Percentiles rank a stretch among this genome's conserved stretches.
Evolutionary conservation across 1,284 basidiomycete species (phyloP).

Genomic region (Schizophyllum commune): DNA sequence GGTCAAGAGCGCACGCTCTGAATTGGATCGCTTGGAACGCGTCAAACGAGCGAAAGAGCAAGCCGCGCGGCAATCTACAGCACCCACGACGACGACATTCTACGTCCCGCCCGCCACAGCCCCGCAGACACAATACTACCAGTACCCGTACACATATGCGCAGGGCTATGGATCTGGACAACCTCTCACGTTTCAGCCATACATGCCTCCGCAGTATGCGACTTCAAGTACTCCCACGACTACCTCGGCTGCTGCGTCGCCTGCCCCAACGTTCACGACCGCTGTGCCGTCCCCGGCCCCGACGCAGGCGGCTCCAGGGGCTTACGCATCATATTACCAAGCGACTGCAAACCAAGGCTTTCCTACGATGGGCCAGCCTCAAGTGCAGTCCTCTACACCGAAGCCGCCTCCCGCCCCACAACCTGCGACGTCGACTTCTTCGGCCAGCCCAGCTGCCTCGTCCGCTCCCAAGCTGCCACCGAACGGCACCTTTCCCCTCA

Average conservation of each 20-base stretch:
- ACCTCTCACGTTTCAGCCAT: background rate
- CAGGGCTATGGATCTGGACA: conserved; percentile 24
- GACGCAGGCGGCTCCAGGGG: background rate
- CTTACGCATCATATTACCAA: background rate
- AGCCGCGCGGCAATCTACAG: conserved; percentile 8
- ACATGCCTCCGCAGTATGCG: conserved; percentile 7
- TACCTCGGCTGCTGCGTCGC: background rate
- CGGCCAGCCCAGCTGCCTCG: conserved; percentile 10
- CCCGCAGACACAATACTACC: conserved; percentile 45
- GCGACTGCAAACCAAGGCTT: background rate
- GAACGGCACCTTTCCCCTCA: conserved; percentile 56
- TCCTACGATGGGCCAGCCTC: background rate
- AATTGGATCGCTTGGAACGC: conserved; percentile 59
- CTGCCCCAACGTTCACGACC: background rate
- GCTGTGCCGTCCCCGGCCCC: background rate
- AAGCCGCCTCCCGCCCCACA: conserved; percentile 20
- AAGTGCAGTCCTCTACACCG: background rate
- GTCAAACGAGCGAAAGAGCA: conserved; percentile 43
- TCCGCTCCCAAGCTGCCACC: conserved; percentile 19
- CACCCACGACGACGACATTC: conserved; percentile 21
- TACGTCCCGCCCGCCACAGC: conserved; percentile 18
- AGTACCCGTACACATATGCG: conserved; percentile 47
- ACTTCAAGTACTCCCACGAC: conserved; percentile 19
- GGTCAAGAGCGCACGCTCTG: conserved; percentile 50
- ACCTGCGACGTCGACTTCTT: conserved; percentile 18